Evolutionary conservation across 1,284 basidiomycete genomes (phyloP).

Genomic region (Peniophora sp.): DNA sequence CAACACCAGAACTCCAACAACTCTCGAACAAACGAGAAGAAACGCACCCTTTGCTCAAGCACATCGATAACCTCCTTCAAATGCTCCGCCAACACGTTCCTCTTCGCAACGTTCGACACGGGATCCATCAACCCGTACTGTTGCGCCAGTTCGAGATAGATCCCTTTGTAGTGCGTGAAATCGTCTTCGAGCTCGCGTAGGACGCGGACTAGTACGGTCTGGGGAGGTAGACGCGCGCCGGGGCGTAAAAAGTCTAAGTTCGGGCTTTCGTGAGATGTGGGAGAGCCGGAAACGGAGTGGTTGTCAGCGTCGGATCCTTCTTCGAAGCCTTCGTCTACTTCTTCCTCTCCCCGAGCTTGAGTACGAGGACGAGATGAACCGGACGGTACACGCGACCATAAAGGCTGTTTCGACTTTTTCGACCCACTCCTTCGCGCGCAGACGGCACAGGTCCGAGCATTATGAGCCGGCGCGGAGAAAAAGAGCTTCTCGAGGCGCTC

Average conservation of each 20-base stretch:
- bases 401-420: conserved; percentile 13
- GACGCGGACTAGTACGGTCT: conserved; percentile 75
- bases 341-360: conserved; percentile 1
- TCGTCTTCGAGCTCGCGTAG: conserved; percentile 84
- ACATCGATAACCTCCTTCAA: conserved; percentile 84
- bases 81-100: conserved; percentile 78
- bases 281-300: too few species aligned
- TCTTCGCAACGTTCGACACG: conserved; percentile 67
- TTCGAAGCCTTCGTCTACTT: conserved; percentile 37
- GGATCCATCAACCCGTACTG: conserved; percentile 87
- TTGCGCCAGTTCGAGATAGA: conserved; percentile 82
- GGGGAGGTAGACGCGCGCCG: conserved; percentile 54
- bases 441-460: conserved; percentile 56
- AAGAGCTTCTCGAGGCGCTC: conserved; percentile 70
- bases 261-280: too few species aligned
- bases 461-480: conserved; percentile 70
- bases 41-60: conserved; percentile 76
- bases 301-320: conserved; percentile 30
- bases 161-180: conserved; percentile 82
- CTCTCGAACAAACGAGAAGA: neutral
- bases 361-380: conserved; percentile 8
- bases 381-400: conserved; percentile 15
- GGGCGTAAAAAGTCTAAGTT: conserved; percentile 8
- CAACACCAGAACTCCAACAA: neutral
- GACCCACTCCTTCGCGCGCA: conserved; percentile 42